Conservation (phyloP, 1,284 basidiomycete species). For the Moniliella sp. region DNA sequence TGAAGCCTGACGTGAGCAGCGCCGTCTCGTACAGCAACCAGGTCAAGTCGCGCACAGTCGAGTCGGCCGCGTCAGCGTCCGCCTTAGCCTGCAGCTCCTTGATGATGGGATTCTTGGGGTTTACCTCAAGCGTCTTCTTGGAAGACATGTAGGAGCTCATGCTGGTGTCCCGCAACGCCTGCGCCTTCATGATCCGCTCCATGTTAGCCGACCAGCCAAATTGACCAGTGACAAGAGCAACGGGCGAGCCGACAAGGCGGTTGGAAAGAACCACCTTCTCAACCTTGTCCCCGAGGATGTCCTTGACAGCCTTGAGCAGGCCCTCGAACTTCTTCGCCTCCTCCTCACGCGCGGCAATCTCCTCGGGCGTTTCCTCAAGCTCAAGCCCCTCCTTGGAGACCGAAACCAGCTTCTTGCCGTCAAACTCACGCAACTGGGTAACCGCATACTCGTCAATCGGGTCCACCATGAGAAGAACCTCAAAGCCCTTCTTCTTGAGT, state of each 20-base stretch:
- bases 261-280: constrained; percentile 98
- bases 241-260: constrained; percentile 41
- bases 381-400: constrained; percentile 98
- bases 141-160: constrained; percentile 88
- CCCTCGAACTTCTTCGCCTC: constrained; percentile 67
- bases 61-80: constrained; percentile 81
- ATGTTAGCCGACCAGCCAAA: constrained; percentile 99
- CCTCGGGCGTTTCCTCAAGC: constrained; percentile 96
- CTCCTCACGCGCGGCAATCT: constrained; percentile 85
- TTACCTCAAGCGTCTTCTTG: constrained; percentile 97
- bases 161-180: constrained; percentile 88
- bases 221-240: constrained; percentile 61
- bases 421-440: constrained; percentile 97
- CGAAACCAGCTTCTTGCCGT: constrained; percentile 89
- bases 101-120: constrained; percentile 78
- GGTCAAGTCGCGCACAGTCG: constrained; percentile 80
- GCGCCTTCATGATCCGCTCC: constrained; percentile 99
- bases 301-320: constrained; percentile 85
- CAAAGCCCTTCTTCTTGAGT: constrained; percentile 98
- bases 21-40: constrained; percentile 91
- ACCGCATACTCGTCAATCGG: constrained; percentile 43
- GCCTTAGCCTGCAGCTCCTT: constrained; percentile 90
- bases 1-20: constrained; percentile 52
- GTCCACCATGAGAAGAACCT: constrained; percentile 83
- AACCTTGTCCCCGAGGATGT: constrained; percentile 93